Evolutionary conservation across 75 land plant genomes (phyloP).

Genomic region (Pinus tabuliformis): DNA sequence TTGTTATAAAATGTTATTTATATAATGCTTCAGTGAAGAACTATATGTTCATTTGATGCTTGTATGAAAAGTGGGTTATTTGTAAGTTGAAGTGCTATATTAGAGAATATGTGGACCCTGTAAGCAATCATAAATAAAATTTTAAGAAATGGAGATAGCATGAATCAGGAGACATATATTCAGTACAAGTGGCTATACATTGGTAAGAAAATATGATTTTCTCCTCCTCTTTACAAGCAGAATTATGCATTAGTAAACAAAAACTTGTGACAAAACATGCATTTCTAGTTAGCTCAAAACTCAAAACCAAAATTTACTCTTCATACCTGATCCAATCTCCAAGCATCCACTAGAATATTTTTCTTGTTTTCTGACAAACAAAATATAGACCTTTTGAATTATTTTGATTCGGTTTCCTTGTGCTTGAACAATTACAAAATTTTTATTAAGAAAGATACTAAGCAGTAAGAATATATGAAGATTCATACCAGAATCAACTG

Average conservation of each 20-base stretch:
- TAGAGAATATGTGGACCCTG: background rate
- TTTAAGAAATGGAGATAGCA: background rate
- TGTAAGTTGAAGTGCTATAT: background rate
- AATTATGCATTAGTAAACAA: background rate
- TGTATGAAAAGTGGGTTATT: background rate
- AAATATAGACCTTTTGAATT: background rate
- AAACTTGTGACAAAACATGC: background rate
- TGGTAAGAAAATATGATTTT: background rate
- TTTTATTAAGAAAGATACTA: background rate
- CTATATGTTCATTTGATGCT: background rate
- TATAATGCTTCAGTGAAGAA: too few species aligned
- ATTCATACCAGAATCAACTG: constrained; percentile 90
- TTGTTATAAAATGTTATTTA: too few species aligned
- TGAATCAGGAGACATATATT: background rate
- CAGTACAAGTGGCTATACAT: background rate
- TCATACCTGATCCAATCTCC: constrained; percentile 89
- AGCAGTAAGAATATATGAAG: background rate
- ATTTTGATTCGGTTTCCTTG: background rate
- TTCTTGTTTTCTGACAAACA: constrained; percentile 77
- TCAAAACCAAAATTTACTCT: background rate
- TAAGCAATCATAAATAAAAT: background rate
- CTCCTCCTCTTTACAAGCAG: background rate
- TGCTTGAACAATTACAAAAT: background rate
- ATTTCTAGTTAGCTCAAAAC: background rate
- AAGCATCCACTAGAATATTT: constrained; percentile 82